Base-by-base conservation (phyloP, 352 stramenopile genomes). In the Globisporangium nunn region DNA sequence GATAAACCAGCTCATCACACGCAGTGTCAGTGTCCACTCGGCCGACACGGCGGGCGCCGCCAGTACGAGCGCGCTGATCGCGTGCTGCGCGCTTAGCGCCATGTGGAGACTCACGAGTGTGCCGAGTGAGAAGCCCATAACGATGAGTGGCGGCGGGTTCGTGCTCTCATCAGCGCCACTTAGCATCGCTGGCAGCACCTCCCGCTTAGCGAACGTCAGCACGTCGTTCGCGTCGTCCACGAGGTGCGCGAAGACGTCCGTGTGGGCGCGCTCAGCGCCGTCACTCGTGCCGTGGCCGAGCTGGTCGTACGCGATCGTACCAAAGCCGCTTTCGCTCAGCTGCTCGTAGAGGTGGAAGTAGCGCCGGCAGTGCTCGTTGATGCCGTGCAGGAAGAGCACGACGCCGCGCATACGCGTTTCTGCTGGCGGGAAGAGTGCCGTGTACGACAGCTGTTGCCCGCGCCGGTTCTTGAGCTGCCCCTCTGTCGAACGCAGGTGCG, bases 151-250 rank as follows among this genome's bases (percentile, higher is more conserved):
- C 18, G 28, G 14, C 14, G 47, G 15, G 49, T 44, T n/a, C 30
- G 15, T 8, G n/a, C 30, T n/a, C n/a, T n/a, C n/a, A n/a, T n/a
- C n/a, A n/a, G n/a, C 17, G 35, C 30, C 29, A 5, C 6, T 3
- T 40, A 77, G 53, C 10, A 68, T 56, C 43, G 64, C 39, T 15
- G 67, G 59, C 18, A 77, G 62, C 33, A 81, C 23, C 14, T 68
- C 29, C n/a, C 59, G 43, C 59, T 79, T 77, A 12, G 68, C 64
- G 54, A 78, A 56, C 17, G 47, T 40, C 40, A 82, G 52, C 43
- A 82, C 72, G 29, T 68, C 70, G 51, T 85, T 77, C 48, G 70
- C 72, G 59, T 85, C 74, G 48, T 82, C 65, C 49, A 85, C 68
- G 49, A 85, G 75, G 48, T 78, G 68, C 7, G 70, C 67, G 54